Evolutionary conservation across 192 early-diverging fungal species (phyloP), one percentile per base, ranked within the genome.

Genomic region (Entrophospora sp.): DNA sequence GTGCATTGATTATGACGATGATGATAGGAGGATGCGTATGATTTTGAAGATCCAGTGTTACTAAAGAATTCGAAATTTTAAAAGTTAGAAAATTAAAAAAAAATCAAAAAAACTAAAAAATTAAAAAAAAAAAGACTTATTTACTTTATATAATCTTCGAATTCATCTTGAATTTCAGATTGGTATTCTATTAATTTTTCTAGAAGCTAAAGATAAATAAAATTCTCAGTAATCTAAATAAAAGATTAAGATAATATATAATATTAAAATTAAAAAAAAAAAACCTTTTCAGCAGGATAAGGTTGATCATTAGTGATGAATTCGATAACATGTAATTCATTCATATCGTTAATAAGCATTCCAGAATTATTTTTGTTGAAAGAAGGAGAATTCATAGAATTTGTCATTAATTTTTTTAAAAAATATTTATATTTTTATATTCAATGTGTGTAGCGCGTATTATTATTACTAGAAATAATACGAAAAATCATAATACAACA

Each of bases 301-400:
- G 53, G 53, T 56, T 56, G 53, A 6, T 56, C 31, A 36, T 56
- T 56, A 56, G 53, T 56, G 35, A 56, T 35, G 22, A 56, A 32
- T 5, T 56, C 53, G 32, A 56, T 56, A 32, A 56, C 53, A 56
- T 56, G 53, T 18, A 56, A 56, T 27, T 32, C 53, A 16, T 56
- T 56, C 34, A 56, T 56, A 7, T 35, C 53, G 30, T n/a, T n/a
- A 24, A 22, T 22, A 22, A 46, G 24, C 45, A 46, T 46, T 20
- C n/a, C n/a, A n/a, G 45, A 46, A 22, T n/a, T 9, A 10, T n/a
- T 22, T 18, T 43, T 43, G 5, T 43, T 18, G 18, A 43, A 43
- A 12, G 42, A 43, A 46, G 18, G 45, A 14, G 45, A 46, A 22
- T 9, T 24, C 45, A 46, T 46, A 22, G 45, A 10, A 22, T n/a